phyloP scores from a whole-genome alignment of 495 filamentous ascomycete species.

The Aspergillus bertholletiae region DNA sequence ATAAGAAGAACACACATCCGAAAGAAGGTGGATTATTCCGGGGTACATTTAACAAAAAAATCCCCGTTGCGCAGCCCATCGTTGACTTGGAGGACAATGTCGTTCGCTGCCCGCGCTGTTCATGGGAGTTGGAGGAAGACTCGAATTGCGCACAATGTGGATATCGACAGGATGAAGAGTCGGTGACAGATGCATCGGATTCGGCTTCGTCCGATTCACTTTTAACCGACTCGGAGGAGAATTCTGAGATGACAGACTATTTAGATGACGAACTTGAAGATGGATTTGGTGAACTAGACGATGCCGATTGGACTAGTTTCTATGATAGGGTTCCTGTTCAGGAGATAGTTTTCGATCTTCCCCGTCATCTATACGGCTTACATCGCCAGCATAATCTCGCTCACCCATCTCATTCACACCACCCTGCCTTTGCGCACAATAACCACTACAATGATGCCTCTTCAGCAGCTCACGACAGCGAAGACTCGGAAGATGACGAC shows the following conservation, averaged over 20 bases:
- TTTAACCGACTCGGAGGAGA: slow-evolving; percentile 25
- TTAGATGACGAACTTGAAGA: slow-evolving; percentile 28
- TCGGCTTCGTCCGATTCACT: too few species aligned
- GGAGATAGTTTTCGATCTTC: slow-evolving; percentile 4
- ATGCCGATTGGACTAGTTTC: slow-evolving; percentile 17
- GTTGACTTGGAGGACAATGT: slow-evolving; percentile 61
- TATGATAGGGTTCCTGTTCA: slow-evolving; percentile 16
- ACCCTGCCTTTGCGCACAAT: background rate
- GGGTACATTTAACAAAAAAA: slow-evolving; percentile 52
- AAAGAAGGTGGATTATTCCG: slow-evolving; percentile 59
- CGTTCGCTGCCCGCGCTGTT: slow-evolving; percentile 59
- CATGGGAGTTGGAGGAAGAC: slow-evolving; percentile 61
- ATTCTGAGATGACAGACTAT: slow-evolving; percentile 15
- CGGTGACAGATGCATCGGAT: slow-evolving; percentile 25
- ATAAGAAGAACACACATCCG: slow-evolving; percentile 46
- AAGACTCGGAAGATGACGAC: slow-evolving; percentile 31
- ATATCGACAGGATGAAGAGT: slow-evolving; percentile 41
- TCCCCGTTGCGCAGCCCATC: slow-evolving; percentile 30
- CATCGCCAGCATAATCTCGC: background rate
- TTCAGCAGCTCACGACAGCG: slow-evolving; percentile 16
- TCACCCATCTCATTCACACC: background rate
- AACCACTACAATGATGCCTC: background rate
- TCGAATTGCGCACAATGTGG: slow-evolving; percentile 54
- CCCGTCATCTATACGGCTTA: slow-evolving; percentile 6
- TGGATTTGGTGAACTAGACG: slow-evolving; percentile 14